Percentiles rank a stretch among this genome's conserved stretches.
Evolutionary conservation across 2,329 filamentous ascomycete species (phyloP).

Genomic region (Nemania bipapillata): DNA sequence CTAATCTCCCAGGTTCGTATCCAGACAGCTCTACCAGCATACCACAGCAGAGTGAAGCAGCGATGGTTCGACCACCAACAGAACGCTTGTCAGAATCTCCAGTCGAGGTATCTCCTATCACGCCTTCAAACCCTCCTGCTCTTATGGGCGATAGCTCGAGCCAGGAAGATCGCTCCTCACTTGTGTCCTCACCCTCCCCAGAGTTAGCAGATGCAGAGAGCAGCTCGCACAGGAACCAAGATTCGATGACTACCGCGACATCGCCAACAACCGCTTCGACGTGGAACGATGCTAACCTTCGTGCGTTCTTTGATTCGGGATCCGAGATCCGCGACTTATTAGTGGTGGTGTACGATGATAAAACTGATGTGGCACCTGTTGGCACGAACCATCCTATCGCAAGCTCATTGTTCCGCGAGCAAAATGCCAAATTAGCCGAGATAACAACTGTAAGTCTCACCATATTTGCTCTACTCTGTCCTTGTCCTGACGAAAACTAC

Average conservation of each 20-base stretch:
- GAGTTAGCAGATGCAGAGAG: constrained; percentile 64
- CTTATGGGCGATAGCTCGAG: constrained; percentile 77
- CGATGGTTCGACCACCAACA: constrained; percentile 45
- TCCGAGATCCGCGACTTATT: constrained; percentile 90
- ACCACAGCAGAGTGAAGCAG: constrained; percentile 52
- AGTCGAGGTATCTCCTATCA: constrained; percentile 70
- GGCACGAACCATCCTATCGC: constrained; percentile 87
- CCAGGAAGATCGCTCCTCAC: constrained; percentile 72
- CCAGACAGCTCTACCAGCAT: constrained; percentile 56
- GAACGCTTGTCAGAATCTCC: constrained; percentile 74
- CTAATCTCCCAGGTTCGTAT: constrained; percentile 56
- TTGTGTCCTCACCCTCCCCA: constrained; percentile 71
- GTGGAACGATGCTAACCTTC: constrained; percentile 88
- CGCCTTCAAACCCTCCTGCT: constrained; percentile 67
- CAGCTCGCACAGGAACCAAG: constrained; percentile 57
- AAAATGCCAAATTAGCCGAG: constrained; percentile 84
- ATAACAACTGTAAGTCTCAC: constrained; percentile 75
- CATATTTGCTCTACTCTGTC: constrained; percentile 38
- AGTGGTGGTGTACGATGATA: constrained; percentile 93
- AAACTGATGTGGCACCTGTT: constrained; percentile 81
- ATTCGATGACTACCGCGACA: constrained; percentile 64
- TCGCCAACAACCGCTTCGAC: constrained; percentile 69
- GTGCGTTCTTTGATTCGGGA: constrained; percentile 90
- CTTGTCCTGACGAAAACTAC: constrained; percentile 17
- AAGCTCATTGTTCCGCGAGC: constrained; percentile 82